These are phyloP conservation scores for Macaranga tanarius DNA, from an alignment of 441 rosid species.

Conservation along the genomic window DNA sequence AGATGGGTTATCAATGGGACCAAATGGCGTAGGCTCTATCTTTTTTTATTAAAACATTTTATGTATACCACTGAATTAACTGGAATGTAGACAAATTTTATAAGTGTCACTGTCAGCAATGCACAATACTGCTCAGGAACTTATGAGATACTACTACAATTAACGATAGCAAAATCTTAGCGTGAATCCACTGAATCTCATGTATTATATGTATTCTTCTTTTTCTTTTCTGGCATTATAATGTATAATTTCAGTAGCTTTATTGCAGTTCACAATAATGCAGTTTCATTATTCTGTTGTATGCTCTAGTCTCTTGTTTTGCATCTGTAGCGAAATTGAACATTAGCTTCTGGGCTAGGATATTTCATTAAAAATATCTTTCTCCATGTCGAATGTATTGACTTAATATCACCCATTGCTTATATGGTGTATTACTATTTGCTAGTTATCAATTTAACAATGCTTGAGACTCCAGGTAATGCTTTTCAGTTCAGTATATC, in stretches of 20 bases:
- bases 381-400: background rate
- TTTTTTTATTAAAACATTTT: background rate
- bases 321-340: background rate
- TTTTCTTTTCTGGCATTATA: background rate
- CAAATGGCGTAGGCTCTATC: background rate
- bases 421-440: background rate
- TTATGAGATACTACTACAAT: background rate
- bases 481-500: background rate
- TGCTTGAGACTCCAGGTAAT: background rate
- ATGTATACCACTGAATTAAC: too few species aligned
- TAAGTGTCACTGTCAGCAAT: too few species aligned
- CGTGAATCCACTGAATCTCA: background rate
- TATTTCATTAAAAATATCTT: background rate
- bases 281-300: background rate
- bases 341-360: background rate
- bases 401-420: background rate
- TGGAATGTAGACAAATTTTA: too few species aligned
- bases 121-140: too few species aligned
- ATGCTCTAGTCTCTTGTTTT: background rate
- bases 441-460: background rate
- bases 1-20: background rate
- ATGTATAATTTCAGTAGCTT: background rate
- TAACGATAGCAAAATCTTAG: background rate
- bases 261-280: background rate
- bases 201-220: background rate